Base-by-base conservation (phyloP, 2,329 filamentous ascomycete species). In the Thielaviopsis punctulata region DNA sequence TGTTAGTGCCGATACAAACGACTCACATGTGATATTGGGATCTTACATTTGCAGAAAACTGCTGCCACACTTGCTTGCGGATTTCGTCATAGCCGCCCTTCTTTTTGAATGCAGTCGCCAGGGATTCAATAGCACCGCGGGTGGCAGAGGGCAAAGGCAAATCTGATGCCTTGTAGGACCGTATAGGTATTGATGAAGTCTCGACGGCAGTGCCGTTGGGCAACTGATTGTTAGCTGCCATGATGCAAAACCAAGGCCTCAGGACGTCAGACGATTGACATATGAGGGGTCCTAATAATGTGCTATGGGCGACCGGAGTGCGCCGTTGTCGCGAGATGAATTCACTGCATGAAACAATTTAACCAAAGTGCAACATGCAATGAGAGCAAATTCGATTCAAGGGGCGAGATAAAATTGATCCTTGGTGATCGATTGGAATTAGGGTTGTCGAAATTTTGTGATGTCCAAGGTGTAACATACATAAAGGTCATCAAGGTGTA, bases 101-200 rank as follows among this genome's bases (percentile, higher is more conserved):
- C 68, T 89, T 90, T 67, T 89, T 89, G 69, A 89, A 90, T 10
- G 76, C 82, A 62, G 86, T 81, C n/a, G 84, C 77, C 21, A 90
- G 73, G 15, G 73, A 76, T 59, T 89, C 84, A 53, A 90, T 86
- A 1, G 82, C 80, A 1, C 76, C 75, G 57, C 83, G 75, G 50
- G 86, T 85, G n/a, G 79, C 75, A 2, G 81, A 82, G 4, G 83
- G 76, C 19, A 89, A 68, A 1, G 85, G 85, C 18, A 90, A 71
- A 59, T 90, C 85, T 0, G 81, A 82, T 2, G 83, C 77, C 64
- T 86, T 86, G 63, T 82, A 77, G 60, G 79, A 83, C 59, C 66
- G 64, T 1, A 59, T 51, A 23, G 56, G 56, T 8, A 52, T 25
- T 13, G 49, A 27, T 27, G 41, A 22, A 22, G 13, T 45, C 19